These are phyloP conservation scores for Allium cepa DNA, from an alignment of 106 monocot species.

Conservation along the genomic window DNA sequence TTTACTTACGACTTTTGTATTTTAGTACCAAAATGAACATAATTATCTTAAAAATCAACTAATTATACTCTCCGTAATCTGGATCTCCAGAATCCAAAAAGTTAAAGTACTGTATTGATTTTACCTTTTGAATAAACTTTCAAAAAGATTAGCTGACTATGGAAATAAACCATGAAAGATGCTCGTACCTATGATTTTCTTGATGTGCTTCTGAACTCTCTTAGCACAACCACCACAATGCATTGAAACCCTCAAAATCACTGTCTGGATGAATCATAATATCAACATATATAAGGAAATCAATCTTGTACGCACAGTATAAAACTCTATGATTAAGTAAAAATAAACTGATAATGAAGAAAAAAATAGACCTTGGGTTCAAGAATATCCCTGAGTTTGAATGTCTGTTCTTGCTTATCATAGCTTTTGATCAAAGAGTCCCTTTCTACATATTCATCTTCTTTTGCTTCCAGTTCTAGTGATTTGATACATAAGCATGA, in stretches of 20 bases:
- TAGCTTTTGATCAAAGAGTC: slow-evolving; percentile 10
- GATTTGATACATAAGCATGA: slow-evolving; percentile 28
- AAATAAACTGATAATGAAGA: background rate
- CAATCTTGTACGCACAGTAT: background rate
- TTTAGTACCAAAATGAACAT: too few species aligned
- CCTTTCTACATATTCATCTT: slow-evolving; percentile 17
- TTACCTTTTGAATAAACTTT: background rate
- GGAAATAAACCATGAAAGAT: background rate
- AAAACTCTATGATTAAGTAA: background rate
- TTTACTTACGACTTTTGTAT: too few species aligned
- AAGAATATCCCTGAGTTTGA: slow-evolving; percentile 12
- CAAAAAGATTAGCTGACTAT: background rate
- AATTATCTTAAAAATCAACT: too few species aligned
- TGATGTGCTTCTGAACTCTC: slow-evolving; percentile 67
- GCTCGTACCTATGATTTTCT: slow-evolving; percentile 62
- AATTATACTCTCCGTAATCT: too few species aligned
- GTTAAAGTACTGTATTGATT: too few species aligned
- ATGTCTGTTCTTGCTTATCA: background rate
- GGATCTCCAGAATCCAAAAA: too few species aligned
- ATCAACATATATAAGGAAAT: background rate
- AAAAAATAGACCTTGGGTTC: slow-evolving; percentile 20
- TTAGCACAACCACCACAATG: slow-evolving; percentile 67
- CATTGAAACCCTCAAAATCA: slow-evolving; percentile 67
- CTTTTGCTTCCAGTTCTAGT: slow-evolving; percentile 27
- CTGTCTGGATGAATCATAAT: slow-evolving; percentile 29